Conservation (phyloP, 1,284 basidiomycete species). For the Leccinum glutinopallens region DNA sequence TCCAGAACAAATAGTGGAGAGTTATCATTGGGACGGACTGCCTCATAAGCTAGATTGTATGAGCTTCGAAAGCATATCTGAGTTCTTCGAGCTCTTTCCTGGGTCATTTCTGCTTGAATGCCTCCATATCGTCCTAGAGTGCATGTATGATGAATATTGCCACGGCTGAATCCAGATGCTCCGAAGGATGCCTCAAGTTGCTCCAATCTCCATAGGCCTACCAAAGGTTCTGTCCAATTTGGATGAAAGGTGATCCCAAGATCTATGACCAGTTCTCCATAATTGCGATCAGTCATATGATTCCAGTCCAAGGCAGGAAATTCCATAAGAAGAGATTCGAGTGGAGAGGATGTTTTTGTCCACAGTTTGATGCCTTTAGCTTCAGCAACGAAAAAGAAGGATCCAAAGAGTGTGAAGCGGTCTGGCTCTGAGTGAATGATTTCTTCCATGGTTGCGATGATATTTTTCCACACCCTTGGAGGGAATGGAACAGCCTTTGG, state of each 20-base stretch:
- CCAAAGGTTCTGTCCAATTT: too few species aligned
- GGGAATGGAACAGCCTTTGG: too few species aligned
- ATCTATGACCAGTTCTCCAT: too few species aligned
- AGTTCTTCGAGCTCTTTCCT: constrained; percentile 8
- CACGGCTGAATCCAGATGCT: constrained; percentile 7
- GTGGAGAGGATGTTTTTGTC: not conserved
- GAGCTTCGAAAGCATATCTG: constrained; percentile 16
- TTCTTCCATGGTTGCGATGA: not conserved
- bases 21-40: constrained; percentile 12
- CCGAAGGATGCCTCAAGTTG: constrained; percentile 13
- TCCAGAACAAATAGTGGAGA: constrained; percentile 4
- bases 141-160: constrained; percentile 13
- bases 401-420: constrained; percentile 8
- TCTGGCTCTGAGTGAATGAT: not conserved
- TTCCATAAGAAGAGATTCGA: not conserved
- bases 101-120: constrained; percentile 18
- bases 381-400: constrained; percentile 22
- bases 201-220: constrained; percentile 9
- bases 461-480: not conserved
- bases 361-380: constrained; percentile 17
- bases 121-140: constrained; percentile 12
- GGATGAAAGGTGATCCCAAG: too few species aligned
- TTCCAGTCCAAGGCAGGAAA: not conserved
- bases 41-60: constrained; percentile 24
- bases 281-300: not conserved